These are phyloP conservation scores for Secale cereale DNA, from an alignment of 176 grass and related monocot genomes.

Conservation along the genomic window DNA sequence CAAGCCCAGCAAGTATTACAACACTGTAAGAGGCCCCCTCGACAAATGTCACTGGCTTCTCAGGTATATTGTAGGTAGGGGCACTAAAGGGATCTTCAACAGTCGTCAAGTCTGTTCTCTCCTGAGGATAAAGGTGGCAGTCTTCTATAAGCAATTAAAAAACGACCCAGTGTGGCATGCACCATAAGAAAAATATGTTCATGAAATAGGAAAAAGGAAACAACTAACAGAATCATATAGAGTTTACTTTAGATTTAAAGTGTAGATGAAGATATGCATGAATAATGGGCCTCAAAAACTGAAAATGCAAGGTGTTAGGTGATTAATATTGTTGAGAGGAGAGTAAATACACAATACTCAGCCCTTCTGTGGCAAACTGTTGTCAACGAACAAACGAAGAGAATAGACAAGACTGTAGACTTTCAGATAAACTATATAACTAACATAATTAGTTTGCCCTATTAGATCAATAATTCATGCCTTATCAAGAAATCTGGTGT, in stretches of 20 bases:
- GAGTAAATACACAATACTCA: background rate
- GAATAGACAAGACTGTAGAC: background rate
- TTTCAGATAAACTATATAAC: slow-evolving; percentile 1
- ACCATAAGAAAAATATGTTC: background rate
- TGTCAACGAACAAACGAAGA: slow-evolving; percentile 14
- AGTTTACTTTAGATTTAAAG: background rate
- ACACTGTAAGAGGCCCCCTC: slow-evolving; percentile 95
- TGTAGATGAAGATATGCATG: background rate
- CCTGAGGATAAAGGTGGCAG: slow-evolving; percentile 32
- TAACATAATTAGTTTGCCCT: background rate
- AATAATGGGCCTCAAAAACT: background rate
- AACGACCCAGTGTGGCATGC: background rate
- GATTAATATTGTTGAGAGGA: slow-evolving; percentile 10
- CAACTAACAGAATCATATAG: background rate
- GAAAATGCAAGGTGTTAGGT: background rate
- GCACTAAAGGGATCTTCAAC: slow-evolving; percentile 92
- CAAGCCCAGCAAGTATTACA: slow-evolving; percentile 83
- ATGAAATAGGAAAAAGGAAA: background rate
- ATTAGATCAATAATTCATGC: background rate
- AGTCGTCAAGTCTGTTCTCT: slow-evolving; percentile 71
- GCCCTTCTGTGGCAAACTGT: background rate
- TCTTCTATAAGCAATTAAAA: slow-evolving; percentile 19
- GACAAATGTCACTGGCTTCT: slow-evolving; percentile 86
- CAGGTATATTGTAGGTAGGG: slow-evolving; percentile 90
- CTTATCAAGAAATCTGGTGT: background rate